Base-by-base conservation (phyloP, 2,329 filamentous ascomycete genomes). In the Fusarium robinianum region DNA sequence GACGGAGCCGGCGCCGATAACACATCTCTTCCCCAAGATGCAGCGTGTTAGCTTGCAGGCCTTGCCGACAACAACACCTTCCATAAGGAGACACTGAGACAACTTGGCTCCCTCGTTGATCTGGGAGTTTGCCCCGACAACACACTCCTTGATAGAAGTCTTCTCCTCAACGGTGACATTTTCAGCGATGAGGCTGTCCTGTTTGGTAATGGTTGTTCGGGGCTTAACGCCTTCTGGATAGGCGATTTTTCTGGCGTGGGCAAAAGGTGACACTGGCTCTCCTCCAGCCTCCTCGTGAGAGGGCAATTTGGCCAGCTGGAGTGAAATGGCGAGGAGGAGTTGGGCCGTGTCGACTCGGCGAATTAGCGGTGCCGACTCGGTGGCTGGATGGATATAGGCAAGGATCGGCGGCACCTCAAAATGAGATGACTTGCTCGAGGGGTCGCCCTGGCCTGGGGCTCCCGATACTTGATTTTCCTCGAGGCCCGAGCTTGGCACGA, bases 101-200 rank as follows among this genome's bases (percentile, higher is more conserved):
- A 99, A 71, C 55, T 91, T 88, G 19, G 87, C 90, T n/a, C 90
- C 90, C 57, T 86, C 84, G 51, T 85, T 84, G 53, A 99, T 92
- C 60, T 88, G 85, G 66, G 90, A 95, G 58, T 89, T 90, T 5
- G 88, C 83, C 3, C 94, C 94, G 26, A 99, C 82, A 19, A 96
- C 89, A 24, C 79, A 87, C 68, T 96, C 90, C 67, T 96, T 96
- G 71, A 99, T 87, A n/a, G 90, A 87, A 16, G 83, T 85, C 66
- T 92, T 92, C 60, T 92, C 88, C 62, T 92, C 88, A 0, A 97
- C 84, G 1, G 84, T 90, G 26, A 95, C 90, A 62, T 96, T 96
- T 45, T 92, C 88, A 1, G 83, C 92, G 24, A 97, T 81, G 3
- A 97, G 77, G 54, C 83, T 88, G 71, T 96, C 92, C 32, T 81